These are phyloP conservation scores for Verticillium isaacii DNA, from an alignment of 2,329 filamentous ascomycete genomes.

Conservation along the genomic window DNA sequence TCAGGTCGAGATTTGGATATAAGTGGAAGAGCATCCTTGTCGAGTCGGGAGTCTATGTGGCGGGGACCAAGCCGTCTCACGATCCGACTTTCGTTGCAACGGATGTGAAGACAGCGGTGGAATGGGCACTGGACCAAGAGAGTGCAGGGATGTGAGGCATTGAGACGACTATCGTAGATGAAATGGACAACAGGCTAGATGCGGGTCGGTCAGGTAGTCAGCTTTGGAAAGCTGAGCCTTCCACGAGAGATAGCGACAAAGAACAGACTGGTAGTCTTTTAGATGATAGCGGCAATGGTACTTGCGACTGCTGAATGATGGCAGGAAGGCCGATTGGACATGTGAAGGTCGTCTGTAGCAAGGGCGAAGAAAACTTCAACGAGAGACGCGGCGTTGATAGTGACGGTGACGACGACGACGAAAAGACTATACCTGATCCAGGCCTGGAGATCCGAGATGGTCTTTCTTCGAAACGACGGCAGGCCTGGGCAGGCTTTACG, in stretches of 20 bases:
- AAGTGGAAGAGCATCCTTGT: constrained; percentile 64
- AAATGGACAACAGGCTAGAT: no score
- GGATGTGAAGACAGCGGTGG: constrained; percentile 44
- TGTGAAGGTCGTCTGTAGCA: not conserved
- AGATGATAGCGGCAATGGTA: no score
- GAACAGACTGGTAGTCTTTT: no score
- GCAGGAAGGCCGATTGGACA: not conserved
- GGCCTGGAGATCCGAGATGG: not conserved
- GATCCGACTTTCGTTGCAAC: constrained; percentile 52
- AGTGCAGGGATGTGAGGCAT: not conserved
- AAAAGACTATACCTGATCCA: not conserved
- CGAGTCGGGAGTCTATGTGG: constrained; percentile 60
- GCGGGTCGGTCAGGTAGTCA: no score
- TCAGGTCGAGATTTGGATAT: constrained; percentile 46
- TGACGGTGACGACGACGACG: not conserved
- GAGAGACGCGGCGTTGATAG: not conserved
- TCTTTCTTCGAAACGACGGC: not conserved
- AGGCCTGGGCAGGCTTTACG: not conserved
- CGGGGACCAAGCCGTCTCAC: constrained; percentile 37
- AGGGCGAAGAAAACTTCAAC: not conserved
- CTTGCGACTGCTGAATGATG: no score
- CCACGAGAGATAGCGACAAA: not conserved
- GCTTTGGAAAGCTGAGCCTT: not conserved
- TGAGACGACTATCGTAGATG: no score
- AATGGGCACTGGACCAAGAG: not conserved